Evolutionary conservation across 2,329 filamentous ascomycete genomes (phyloP).

Genomic region (Fusarium sp.): DNA sequence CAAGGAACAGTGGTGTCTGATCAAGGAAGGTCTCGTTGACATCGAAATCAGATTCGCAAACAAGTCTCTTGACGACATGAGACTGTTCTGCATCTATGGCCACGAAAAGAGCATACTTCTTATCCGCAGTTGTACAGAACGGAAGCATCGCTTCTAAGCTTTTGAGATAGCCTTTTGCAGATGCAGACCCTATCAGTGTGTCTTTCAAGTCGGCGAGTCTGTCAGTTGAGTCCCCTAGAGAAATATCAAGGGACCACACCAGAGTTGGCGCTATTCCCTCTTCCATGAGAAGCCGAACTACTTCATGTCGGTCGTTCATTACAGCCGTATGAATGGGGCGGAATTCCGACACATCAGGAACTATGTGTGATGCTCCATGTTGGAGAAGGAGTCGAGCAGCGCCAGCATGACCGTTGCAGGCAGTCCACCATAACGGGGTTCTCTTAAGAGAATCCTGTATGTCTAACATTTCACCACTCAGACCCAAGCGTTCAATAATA

Average conservation of each 20-base stretch:
- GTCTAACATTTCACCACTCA: background rate
- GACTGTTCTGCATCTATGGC: conserved; percentile 33
- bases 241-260: background rate
- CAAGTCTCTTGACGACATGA: conserved; percentile 44
- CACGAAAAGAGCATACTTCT: conserved; percentile 45
- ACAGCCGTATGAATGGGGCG: conserved; percentile 53
- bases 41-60: conserved; percentile 48
- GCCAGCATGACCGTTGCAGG: conserved; percentile 33
- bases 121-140: conserved; percentile 37
- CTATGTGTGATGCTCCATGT: conserved; percentile 44
- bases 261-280: conserved; percentile 50
- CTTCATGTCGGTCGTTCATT: conserved; percentile 1
- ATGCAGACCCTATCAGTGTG: conserved; percentile 42
- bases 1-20: conserved; percentile 42
- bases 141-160: conserved; percentile 45
- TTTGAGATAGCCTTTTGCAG: conserved; percentile 42
- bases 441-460: background rate
- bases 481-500: background rate
- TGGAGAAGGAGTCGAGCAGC: conserved; percentile 36
- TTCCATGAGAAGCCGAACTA: conserved; percentile 13
- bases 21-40: conserved; percentile 42
- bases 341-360: background rate
- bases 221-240: background rate
- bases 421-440: conserved; percentile 40
- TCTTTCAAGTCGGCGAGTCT: background rate